Evolutionary conservation across 305 asterid genomes (phyloP).

Genomic region (Fraxinus baroniana): DNA sequence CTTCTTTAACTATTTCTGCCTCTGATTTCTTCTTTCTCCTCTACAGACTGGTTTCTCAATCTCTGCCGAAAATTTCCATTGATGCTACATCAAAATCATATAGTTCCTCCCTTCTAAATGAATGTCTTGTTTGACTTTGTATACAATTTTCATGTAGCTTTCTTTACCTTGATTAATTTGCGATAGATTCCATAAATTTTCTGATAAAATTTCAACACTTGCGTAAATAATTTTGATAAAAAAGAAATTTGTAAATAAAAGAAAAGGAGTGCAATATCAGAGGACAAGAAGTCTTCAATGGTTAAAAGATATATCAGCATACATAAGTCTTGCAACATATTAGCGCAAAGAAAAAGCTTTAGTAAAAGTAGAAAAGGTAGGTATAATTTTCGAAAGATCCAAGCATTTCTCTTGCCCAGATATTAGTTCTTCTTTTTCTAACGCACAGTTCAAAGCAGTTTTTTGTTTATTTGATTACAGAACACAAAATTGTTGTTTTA

Average conservation of each 20-base stretch:
- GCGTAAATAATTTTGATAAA: background rate
- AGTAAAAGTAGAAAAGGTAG: background rate
- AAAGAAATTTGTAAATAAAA: background rate
- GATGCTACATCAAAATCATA: background rate
- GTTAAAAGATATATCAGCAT: background rate
- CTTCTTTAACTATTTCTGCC: too few species aligned
- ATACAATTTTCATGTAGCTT: background rate
- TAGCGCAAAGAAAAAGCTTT: background rate
- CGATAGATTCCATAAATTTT: background rate
- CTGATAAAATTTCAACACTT: background rate
- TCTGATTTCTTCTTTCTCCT: too few species aligned
- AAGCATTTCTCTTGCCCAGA: background rate
- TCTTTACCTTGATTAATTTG: background rate
- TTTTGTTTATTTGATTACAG: background rate
- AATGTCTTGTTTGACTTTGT: background rate
- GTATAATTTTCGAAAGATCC: background rate
- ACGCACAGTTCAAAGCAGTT: background rate
- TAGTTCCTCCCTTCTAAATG: background rate
- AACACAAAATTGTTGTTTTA: background rate
- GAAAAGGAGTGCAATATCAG: background rate
- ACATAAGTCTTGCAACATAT: background rate
- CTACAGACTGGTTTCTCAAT: too few species aligned
- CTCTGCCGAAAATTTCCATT: too few species aligned
- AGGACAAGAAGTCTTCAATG: background rate
- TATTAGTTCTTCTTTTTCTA: background rate